These are phyloP conservation scores for Pulveroboletus sp. DNA, from an alignment of 1,284 basidiomycete species.

Conservation along the genomic window DNA sequence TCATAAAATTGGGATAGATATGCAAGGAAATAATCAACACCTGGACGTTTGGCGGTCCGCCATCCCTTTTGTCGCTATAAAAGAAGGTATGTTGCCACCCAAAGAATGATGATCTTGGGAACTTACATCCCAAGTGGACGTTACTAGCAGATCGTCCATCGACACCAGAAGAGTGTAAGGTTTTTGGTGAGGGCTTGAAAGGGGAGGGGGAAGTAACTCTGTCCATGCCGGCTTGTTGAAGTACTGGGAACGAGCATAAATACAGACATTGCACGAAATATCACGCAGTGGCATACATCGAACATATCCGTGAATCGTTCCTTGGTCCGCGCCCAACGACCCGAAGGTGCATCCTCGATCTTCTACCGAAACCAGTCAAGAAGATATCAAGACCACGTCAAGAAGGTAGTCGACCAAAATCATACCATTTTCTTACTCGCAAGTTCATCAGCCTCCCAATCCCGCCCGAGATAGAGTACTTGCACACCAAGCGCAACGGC, in stretches of 20 bases:
- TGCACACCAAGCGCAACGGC: constrained; percentile 49
- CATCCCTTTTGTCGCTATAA: constrained; percentile 80
- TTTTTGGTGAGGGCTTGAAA: constrained; percentile 83
- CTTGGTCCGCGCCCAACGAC: constrained; percentile 62
- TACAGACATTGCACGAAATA: not conserved
- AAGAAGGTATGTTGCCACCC: not conserved
- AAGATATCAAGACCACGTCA: constrained; percentile 19
- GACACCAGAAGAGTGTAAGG: constrained; percentile 93
- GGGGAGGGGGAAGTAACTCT: constrained; percentile 86
- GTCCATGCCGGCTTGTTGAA: constrained; percentile 93
- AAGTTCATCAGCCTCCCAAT: constrained; percentile 62
- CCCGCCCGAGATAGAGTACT: constrained; percentile 55
- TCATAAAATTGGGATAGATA: constrained; percentile 98
- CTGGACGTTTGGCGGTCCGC: constrained; percentile 92
- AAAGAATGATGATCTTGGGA: not conserved
- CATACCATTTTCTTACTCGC: constrained; percentile 52
- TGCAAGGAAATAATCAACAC: constrained; percentile 95
- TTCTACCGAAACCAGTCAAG: constrained; percentile 40
- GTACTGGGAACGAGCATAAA: constrained; percentile 50
- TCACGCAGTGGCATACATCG: constrained; percentile 47
- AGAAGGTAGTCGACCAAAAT: constrained; percentile 15
- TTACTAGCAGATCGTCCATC: constrained; percentile 89
- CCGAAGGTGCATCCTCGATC: constrained; percentile 55
- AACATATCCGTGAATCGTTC: constrained; percentile 62
- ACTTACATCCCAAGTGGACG: constrained; percentile 93